Percentiles rank a stretch among this genome's conserved stretches.
phyloP scores from a whole-genome alignment of 2,329 filamentous ascomycete genomes.

The Hypomyces rosellus region DNA sequence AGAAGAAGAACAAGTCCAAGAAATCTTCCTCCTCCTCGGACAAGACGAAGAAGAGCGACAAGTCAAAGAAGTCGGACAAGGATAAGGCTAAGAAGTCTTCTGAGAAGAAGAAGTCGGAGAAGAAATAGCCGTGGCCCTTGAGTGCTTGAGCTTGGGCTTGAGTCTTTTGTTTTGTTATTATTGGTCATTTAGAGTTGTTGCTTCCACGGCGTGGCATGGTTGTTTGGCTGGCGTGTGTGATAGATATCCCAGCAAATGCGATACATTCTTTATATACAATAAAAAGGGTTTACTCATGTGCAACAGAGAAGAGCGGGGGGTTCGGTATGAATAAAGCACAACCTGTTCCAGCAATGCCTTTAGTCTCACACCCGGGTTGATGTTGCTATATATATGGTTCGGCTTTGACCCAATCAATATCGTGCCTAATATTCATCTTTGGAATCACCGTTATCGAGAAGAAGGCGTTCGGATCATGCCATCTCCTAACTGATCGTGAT shows the following conservation, averaged over 20 bases:
- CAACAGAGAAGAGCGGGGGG: too few species aligned
- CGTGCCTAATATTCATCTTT: too few species aligned
- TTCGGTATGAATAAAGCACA: too few species aligned
- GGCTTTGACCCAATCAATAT: too few species aligned
- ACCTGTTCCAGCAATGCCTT: too few species aligned
- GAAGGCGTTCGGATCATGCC: too few species aligned
- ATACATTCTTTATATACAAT: slow-evolving; percentile 4
- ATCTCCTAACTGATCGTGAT: too few species aligned
- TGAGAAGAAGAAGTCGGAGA: not conserved
- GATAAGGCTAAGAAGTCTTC: too few species aligned
- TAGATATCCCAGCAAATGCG: slow-evolving; percentile 1
- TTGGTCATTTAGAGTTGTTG: slow-evolving; percentile 2
- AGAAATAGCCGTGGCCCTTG: not conserved
- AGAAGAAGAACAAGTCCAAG: slow-evolving; percentile 13
- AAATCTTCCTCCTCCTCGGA: not conserved
- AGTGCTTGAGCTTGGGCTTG: too few species aligned
- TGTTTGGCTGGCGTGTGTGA: slow-evolving; percentile 7
- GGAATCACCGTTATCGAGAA: too few species aligned
- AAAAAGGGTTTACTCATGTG: not conserved
- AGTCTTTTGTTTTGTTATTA: not conserved
- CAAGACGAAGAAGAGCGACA: slow-evolving; percentile 4
- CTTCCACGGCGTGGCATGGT: slow-evolving; percentile 4
- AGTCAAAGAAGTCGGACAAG: slow-evolving; percentile 4
- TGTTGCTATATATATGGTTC: too few species aligned
- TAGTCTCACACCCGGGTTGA: too few species aligned